Conservation (phyloP, 345 rosid species). For the Eucalyptus dawsonii region DNA sequence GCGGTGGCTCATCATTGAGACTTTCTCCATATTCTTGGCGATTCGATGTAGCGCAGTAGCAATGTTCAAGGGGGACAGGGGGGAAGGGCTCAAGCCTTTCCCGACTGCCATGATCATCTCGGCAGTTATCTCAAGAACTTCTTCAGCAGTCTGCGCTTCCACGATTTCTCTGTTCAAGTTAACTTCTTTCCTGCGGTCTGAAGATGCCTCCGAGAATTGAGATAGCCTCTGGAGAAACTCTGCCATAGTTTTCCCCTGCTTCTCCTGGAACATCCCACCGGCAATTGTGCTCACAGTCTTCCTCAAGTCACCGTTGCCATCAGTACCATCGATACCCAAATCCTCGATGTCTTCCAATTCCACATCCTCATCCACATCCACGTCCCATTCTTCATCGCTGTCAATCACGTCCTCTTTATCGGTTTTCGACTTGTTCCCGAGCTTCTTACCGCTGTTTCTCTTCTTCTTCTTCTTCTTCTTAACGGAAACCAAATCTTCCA, state of each 20-base stretch:
- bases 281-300: slow-evolving; percentile 43
- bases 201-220: slow-evolving; percentile 53
- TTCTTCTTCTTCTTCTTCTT: slow-evolving; percentile 55
- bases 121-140: slow-evolving; percentile 54
- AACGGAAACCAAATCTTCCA: slow-evolving; percentile 38
- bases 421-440: not conserved
- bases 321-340: slow-evolving; percentile 6
- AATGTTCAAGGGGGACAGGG: slow-evolving; percentile 71
- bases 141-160: slow-evolving; percentile 78
- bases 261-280: slow-evolving; percentile 63
- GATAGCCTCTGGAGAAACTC: slow-evolving; percentile 62
- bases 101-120: slow-evolving; percentile 73
- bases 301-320: slow-evolving; percentile 18
- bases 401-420: slow-evolving; percentile 9
- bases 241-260: slow-evolving; percentile 48
- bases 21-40: slow-evolving; percentile 94
- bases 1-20: slow-evolving; percentile 54
- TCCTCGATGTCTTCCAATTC: slow-evolving; percentile 10
- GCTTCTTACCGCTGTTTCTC: slow-evolving; percentile 6
- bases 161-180: slow-evolving; percentile 56
- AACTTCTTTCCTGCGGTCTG: slow-evolving; percentile 68
- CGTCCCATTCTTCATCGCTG: slow-evolving; percentile 15
- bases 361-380: slow-evolving; percentile 9
- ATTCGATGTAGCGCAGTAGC: slow-evolving; percentile 85
- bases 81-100: slow-evolving; percentile 85